These are phyloP conservation scores for Fusarium sp. DNA, from an alignment of 2,329 filamentous ascomycete genomes.

Conservation along the genomic window DNA sequence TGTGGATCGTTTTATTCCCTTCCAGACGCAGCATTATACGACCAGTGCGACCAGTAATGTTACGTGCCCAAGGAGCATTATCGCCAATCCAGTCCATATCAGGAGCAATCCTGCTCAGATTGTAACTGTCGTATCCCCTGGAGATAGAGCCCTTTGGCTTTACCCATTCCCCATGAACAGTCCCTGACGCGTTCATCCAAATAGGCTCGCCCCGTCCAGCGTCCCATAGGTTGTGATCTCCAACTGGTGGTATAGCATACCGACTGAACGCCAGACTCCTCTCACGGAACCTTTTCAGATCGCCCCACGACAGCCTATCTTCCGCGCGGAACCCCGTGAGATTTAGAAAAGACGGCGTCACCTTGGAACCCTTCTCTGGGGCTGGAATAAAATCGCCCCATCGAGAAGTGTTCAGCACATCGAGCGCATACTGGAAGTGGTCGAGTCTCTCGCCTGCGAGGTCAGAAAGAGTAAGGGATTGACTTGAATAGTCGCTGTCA, in stretches of 20 bases:
- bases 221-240: constrained; percentile 58
- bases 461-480: constrained; percentile 53
- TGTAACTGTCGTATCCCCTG: constrained; percentile 66
- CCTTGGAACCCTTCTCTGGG: constrained; percentile 42
- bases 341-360: constrained; percentile 70
- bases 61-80: constrained; percentile 77
- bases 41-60: constrained; percentile 81
- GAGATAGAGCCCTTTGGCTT: constrained; percentile 65
- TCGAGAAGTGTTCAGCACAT: constrained; percentile 66
- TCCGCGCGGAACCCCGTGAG: constrained; percentile 81
- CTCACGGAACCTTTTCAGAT: constrained; percentile 75
- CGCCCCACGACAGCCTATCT: constrained; percentile 83
- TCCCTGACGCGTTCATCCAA: constrained; percentile 86
- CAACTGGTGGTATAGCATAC: constrained; percentile 62
- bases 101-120: constrained; percentile 74
- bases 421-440: constrained; percentile 66
- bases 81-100: constrained; percentile 73
- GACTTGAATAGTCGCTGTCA: constrained; percentile 53
- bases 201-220: constrained; percentile 59
- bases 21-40: constrained; percentile 76
- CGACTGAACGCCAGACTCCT: constrained; percentile 73
- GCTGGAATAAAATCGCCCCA: constrained; percentile 72
- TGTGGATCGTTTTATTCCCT: constrained; percentile 64
- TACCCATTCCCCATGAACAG: constrained; percentile 81
- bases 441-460: constrained; percentile 61